Conservation (phyloP, 495 filamentous ascomycete species). For the Penicillium arizonense region DNA sequence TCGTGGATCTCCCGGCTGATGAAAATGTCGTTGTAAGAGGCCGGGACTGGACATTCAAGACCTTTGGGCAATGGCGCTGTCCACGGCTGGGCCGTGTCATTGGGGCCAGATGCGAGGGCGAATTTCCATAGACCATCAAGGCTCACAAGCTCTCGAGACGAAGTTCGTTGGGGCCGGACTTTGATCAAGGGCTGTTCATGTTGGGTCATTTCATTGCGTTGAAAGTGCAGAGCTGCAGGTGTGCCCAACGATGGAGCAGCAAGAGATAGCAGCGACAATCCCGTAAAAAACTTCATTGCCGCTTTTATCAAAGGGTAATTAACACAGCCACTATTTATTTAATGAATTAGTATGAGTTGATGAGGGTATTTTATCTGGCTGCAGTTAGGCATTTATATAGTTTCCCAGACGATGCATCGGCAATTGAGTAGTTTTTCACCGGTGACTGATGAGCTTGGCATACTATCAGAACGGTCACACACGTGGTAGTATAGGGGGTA, state of each 20-base stretch:
- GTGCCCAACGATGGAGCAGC: not conserved
- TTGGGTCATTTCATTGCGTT: not conserved
- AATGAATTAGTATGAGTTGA: not conserved
- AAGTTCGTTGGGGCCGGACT: not conserved
- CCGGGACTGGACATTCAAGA: slow-evolving; percentile 4
- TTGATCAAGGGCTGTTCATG: slow-evolving; percentile 3
- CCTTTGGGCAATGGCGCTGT: slow-evolving; percentile 3
- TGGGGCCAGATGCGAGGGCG: not conserved
- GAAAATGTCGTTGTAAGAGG: slow-evolving; percentile 5
- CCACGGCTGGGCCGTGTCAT: slow-evolving; percentile 2
- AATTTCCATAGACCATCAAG: slow-evolving; percentile 7
- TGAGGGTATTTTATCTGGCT: not conserved
- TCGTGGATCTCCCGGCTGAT: not conserved
- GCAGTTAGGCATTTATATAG: not conserved
- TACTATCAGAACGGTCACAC: no score
- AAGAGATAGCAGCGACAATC: not conserved
- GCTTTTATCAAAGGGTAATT: not conserved
- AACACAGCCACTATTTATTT: not conserved
- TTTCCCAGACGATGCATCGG: not conserved
- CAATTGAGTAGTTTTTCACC: not conserved
- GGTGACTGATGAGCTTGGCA: slow-evolving; percentile 1
- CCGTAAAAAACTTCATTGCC: not conserved
- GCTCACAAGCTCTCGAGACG: slow-evolving; percentile 1
- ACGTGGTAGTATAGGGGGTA: not conserved
- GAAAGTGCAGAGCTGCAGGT: not conserved